phyloP scores from a whole-genome alignment of 345 rosid species.

The Sonneratia alba region DNA sequence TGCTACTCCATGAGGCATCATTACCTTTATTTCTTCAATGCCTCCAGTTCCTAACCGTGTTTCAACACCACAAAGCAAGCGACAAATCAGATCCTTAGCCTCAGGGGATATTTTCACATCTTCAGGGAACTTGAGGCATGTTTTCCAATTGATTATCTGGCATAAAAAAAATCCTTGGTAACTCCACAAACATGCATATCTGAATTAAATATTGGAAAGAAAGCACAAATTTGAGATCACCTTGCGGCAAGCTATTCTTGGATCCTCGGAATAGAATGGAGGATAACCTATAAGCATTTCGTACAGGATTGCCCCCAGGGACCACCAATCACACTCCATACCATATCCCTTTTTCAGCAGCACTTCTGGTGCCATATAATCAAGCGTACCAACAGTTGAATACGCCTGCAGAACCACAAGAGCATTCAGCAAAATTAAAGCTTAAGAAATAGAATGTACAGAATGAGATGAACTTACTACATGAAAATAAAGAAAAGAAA shows the following conservation, averaged over 20 bases:
- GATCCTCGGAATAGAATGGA: conserved; percentile 96
- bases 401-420: conserved; percentile 46
- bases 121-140: conserved; percentile 93
- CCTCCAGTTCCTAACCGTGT: conserved; percentile 84
- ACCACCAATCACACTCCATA: conserved; percentile 99
- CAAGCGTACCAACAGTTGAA: conserved; percentile 98
- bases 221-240: conserved; percentile 17
- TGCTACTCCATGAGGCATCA: background rate
- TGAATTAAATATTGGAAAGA: background rate
- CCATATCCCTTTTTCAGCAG: conserved; percentile 95
- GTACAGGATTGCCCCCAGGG: conserved; percentile 92
- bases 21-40: conserved; percentile 81
- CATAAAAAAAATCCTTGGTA: conserved; percentile 7
- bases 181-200: conserved; percentile 13
- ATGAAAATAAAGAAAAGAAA: conserved; percentile 2
- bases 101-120: conserved; percentile 79
- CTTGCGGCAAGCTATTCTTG: conserved; percentile 93
- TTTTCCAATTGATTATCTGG: conserved; percentile 89
- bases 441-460: background rate
- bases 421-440: conserved; percentile 8
- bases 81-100: conserved; percentile 79
- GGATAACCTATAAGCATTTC: conserved; percentile 99
- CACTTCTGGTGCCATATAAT: conserved; percentile 99
- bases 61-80: conserved; percentile 88
- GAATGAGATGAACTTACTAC: background rate